phyloP scores from a whole-genome alignment of 192 early-diverging fungal genomes.

The Geranomyces variabilis region DNA sequence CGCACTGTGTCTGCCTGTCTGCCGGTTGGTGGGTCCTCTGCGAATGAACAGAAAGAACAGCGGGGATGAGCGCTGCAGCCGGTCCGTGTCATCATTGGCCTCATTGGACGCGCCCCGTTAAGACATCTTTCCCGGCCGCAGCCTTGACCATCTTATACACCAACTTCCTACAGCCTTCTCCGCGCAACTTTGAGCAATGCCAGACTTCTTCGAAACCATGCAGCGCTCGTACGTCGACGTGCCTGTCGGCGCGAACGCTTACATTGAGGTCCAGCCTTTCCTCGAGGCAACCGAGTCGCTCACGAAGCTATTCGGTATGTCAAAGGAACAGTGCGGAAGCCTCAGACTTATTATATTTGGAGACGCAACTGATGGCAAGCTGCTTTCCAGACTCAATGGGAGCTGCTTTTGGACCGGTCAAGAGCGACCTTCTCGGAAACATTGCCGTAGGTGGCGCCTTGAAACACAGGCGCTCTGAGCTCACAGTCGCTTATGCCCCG shows the following conservation, averaged over 20 bases:
- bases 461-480: constrained; percentile 39
- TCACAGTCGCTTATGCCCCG: constrained; percentile 7
- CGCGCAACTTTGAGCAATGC: constrained; percentile 24
- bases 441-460: constrained; percentile 68
- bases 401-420: constrained; percentile 82
- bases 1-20: too few species aligned
- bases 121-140: too few species aligned
- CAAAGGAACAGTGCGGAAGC: neutral
- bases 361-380: neutral
- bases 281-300: constrained; percentile 78
- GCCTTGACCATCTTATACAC: too few species aligned
- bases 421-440: constrained; percentile 92
- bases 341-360: neutral
- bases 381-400: constrained; percentile 44
- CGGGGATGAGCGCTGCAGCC: too few species aligned
- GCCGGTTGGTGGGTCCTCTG: too few species aligned
- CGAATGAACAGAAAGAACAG: too few species aligned
- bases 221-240: constrained; percentile 72
- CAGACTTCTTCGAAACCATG: constrained; percentile 67
- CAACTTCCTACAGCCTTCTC: too few species aligned
- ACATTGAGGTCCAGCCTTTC: constrained; percentile 77
- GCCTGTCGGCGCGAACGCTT: constrained; percentile 56
- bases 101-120: too few species aligned
- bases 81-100: too few species aligned
- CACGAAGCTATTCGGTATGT: constrained; percentile 72